A percentile compares a stretch with the other conserved stretches of the same genome.
These are phyloP conservation scores for Trichosporon faecale DNA, from an alignment of 1,284 basidiomycete genomes.

Conservation along the genomic window DNA sequence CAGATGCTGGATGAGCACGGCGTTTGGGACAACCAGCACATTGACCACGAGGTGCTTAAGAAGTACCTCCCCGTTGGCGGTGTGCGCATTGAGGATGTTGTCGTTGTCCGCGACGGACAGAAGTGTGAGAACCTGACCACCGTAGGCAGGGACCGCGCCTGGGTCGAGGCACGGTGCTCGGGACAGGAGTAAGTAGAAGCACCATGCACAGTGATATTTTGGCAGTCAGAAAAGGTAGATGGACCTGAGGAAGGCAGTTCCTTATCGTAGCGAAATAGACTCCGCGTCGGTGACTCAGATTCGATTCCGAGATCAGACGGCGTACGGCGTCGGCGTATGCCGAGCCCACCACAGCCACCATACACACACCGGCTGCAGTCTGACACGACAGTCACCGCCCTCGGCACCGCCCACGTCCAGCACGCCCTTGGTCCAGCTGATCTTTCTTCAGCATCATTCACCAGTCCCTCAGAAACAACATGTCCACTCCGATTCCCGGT, in stretches of 20 bases:
- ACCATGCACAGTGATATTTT: not conserved
- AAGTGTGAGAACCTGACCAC: constrained; percentile 71
- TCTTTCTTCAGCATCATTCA: not conserved
- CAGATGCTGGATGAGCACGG: constrained; percentile 66
- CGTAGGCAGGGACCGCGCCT: constrained; percentile 70
- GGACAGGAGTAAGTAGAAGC: constrained; percentile 47
- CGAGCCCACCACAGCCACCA: not conserved
- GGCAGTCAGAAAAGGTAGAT: not conserved
- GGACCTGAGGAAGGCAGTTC: not conserved
- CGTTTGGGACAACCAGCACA: constrained; percentile 60
- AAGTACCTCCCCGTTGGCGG: constrained; percentile 76
- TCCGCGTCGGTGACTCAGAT: not conserved
- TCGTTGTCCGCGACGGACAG: constrained; percentile 65
- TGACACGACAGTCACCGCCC: not conserved
- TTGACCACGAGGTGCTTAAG: constrained; percentile 68
- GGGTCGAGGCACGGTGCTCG: constrained; percentile 73
- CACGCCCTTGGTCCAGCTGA: not conserved
- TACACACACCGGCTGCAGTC: not conserved
- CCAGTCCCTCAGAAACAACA: not conserved
- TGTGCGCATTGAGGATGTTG: constrained; percentile 84
- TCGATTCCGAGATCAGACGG: not conserved
- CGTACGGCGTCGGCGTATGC: not conserved
- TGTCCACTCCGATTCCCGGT: constrained; percentile 18
- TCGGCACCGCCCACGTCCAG: not conserved
- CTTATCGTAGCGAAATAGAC: not conserved